Evolutionary conservation across 345 rosid species (phyloP), one percentile per base, ranked within the genome.

Genomic region (Pugionium dolabratum): DNA sequence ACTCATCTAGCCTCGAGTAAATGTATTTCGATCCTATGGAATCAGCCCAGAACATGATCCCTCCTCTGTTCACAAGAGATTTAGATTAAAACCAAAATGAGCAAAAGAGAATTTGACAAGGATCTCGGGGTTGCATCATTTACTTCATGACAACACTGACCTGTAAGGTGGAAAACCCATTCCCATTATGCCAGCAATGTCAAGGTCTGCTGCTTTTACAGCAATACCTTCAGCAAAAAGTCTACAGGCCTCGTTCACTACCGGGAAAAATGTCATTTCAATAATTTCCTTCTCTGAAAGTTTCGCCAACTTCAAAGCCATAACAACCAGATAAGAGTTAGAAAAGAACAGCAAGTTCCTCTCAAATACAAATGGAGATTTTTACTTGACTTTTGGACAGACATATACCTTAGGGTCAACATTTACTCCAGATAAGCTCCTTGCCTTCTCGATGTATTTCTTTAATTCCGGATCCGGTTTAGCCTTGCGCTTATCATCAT

Each of bases 151-250:
- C 9, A 31, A 46, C 30, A 73, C 71, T 54, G 32, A 90, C 99
- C 99, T 85, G 80, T 85, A 91, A 40, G 90, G 83, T 59, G 99
- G 99, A 64, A 94, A 91, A 26, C 99, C 97, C 99, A 87, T 90
- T 80, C 99, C 99, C 82, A 94, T 76, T 54, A 94, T 79, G 43
- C 83, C 79, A 39, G 96, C 85, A 68, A 94, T 79, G 83, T 94
- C 99, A 45, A 91, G 89, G 79, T 94, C 97, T 3, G 95, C 84
- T 60, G 95, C 96, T 80, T 94, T 90, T 48, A 89, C 95, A 51
- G 86, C 95, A 62, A 94, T 88, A 8, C 99, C 96, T 79, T 94
- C 99, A 0, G 89, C 91, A 33, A 86, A 83, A 42, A 94, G 88
- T 47, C 93, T 82, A 61, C 99, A 94, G 43, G 99, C 93, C 77